Conservation (phyloP, 176 grass and related monocot species). For the Urochloa ruziziensis region DNA sequence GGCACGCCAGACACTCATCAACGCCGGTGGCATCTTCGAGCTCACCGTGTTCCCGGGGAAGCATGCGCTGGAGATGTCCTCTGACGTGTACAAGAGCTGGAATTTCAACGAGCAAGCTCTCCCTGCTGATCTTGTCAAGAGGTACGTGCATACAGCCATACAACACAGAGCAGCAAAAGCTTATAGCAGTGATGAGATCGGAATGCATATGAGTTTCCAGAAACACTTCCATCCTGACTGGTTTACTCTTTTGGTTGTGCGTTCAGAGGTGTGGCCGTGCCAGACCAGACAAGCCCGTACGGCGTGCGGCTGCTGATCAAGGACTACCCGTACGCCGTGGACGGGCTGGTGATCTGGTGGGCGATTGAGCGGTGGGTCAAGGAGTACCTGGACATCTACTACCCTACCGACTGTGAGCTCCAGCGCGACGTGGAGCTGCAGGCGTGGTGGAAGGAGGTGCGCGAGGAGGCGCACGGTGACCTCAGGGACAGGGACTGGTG, state of each 20-base stretch:
- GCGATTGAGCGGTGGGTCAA: conserved; percentile 64
- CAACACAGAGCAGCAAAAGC: not conserved
- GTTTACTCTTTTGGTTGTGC: not conserved
- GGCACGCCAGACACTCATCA: conserved; percentile 78
- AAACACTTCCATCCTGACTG: not conserved
- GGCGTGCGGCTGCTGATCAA: conserved; percentile 63
- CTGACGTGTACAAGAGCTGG: conserved; percentile 80
- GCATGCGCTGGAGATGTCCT: conserved; percentile 70
- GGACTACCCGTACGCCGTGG: conserved; percentile 77
- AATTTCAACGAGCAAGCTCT: conserved; percentile 82
- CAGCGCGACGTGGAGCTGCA: conserved; percentile 58
- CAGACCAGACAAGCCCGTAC: conserved; percentile 42
- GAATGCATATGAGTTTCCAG: not conserved
- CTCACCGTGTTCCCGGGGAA: conserved; percentile 63
- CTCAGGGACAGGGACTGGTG: conserved; percentile 67
- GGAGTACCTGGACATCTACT: conserved; percentile 68
- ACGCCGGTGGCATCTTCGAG: conserved; percentile 73
- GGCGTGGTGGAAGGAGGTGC: conserved; percentile 88
- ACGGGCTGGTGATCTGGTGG: conserved; percentile 71
- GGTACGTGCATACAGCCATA: not conserved
- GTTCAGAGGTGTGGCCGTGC: conserved; percentile 25
- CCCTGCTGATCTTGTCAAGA: conserved; percentile 77
- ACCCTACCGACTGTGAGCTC: conserved; percentile 40
- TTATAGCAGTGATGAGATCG: not conserved
- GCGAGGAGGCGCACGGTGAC: conserved; percentile 74